These are phyloP conservation scores for Populus deltoides DNA, from an alignment of 345 rosid species.

Conservation along the genomic window DNA sequence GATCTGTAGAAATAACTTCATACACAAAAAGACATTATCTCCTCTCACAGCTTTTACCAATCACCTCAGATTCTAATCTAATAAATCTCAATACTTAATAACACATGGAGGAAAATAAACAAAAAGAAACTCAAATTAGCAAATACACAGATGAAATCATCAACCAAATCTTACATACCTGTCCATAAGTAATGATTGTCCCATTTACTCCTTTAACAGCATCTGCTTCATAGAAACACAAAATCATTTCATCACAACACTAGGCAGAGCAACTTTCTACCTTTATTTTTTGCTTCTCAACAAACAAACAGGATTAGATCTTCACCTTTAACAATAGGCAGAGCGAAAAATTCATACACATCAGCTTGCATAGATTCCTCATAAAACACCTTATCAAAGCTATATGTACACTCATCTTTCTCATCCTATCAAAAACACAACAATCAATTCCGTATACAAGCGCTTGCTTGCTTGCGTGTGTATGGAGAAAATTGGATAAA, in stretches of 20 bases:
- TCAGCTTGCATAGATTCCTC: conserved; percentile 57
- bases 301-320: neutral
- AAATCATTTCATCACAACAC: neutral
- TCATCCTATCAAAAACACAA: conserved; percentile 44
- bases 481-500: neutral
- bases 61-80: too few species aligned
- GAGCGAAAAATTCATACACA: conserved; percentile 64
- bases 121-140: neutral
- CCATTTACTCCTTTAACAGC: conserved; percentile 69
- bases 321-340: conserved; percentile 65
- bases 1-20: too few species aligned
- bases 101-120: neutral
- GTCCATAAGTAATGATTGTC: conserved; percentile 81
- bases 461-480: neutral
- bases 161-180: conserved; percentile 46
- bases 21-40: too few species aligned
- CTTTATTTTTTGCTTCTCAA: too few species aligned
- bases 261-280: too few species aligned
- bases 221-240: conserved; percentile 38
- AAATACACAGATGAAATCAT: neutral
- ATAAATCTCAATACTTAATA: too few species aligned
- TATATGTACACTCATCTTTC: conserved; percentile 59
- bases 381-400: conserved; percentile 61
- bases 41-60: too few species aligned
- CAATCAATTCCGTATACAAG: neutral